These are phyloP conservation scores for Acrocalymma vagum DNA, from an alignment of 2,329 filamentous ascomycete species.

Conservation along the genomic window DNA sequence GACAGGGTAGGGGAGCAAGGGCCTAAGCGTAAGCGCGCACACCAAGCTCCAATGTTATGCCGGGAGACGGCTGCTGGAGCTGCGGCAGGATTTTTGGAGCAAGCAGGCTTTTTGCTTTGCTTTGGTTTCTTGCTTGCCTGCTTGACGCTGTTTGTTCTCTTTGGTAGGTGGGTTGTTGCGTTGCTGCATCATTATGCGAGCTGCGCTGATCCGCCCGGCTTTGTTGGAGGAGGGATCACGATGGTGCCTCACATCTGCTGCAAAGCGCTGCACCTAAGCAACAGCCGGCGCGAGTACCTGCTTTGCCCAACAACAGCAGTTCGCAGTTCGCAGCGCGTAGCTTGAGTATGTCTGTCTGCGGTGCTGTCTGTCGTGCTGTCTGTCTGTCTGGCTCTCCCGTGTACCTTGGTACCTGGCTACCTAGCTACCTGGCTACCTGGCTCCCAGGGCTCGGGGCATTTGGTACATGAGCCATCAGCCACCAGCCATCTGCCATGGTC, in stretches of 20 bases:
- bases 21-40: slow-evolving; percentile 40
- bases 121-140: slow-evolving; percentile 19
- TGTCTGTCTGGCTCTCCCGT: background rate
- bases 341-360: background rate
- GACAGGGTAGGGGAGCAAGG: no score
- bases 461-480: no score
- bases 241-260: no score
- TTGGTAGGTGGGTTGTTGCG: no score
- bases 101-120: slow-evolving; percentile 31
- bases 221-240: slow-evolving; percentile 22
- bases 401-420: slow-evolving; percentile 17
- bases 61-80: slow-evolving; percentile 31
- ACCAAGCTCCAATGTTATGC: slow-evolving; percentile 34
- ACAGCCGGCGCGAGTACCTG: slow-evolving; percentile 18
- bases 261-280: slow-evolving; percentile 13
- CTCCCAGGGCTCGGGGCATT: no score
- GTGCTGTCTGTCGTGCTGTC: background rate
- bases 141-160: no score
- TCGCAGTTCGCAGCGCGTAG: slow-evolving; percentile 6
- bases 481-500: no score
- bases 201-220: slow-evolving; percentile 29
- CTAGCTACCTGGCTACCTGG: slow-evolving; percentile 19
- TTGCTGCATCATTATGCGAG: slow-evolving; percentile 25
- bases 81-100: slow-evolving; percentile 27
- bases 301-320: slow-evolving; percentile 12